These are phyloP conservation scores for Marchantia polymorpha DNA, from an alignment of 225 moss, liverwort and hornwort genomes.

Conservation along the genomic window DNA sequence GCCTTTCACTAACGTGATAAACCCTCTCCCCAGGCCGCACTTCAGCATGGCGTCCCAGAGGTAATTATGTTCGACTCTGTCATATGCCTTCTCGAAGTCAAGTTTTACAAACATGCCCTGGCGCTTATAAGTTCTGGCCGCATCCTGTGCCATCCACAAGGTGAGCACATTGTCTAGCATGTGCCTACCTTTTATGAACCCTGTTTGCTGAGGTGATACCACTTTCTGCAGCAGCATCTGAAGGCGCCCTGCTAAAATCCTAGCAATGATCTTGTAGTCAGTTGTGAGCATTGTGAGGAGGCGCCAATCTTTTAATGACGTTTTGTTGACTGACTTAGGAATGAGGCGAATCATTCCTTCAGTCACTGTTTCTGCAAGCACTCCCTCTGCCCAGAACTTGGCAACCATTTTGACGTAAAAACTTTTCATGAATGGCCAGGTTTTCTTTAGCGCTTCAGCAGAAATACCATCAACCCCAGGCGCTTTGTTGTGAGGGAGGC, in stretches of 20 bases:
- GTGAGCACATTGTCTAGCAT: not conserved
- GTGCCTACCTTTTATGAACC: not conserved
- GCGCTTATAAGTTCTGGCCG: not conserved
- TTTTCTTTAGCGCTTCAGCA: not conserved
- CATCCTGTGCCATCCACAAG: not conserved
- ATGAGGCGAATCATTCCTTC: not conserved
- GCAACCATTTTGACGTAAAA: too few species aligned
- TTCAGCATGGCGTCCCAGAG: too few species aligned
- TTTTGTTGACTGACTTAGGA: not conserved
- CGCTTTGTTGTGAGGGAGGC: not conserved
- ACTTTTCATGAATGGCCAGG: not conserved
- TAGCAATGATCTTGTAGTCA: not conserved
- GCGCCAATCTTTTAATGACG: not conserved
- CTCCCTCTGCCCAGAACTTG: not conserved
- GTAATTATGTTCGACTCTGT: too few species aligned
- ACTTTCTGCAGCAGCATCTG: not conserved
- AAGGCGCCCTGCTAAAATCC: not conserved
- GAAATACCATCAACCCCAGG: not conserved
- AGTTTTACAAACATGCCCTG: not conserved
- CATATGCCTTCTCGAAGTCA: too few species aligned
- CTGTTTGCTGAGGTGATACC: not conserved
- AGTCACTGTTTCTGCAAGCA: not conserved
- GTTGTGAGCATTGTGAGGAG: not conserved
- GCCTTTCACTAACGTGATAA: too few species aligned
- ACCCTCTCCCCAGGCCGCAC: too few species aligned